Evolutionary conservation across 176 grass and related monocot species (phyloP), one percentile per base, ranked within the genome.

Genomic region (Phyllostachys edulis): DNA sequence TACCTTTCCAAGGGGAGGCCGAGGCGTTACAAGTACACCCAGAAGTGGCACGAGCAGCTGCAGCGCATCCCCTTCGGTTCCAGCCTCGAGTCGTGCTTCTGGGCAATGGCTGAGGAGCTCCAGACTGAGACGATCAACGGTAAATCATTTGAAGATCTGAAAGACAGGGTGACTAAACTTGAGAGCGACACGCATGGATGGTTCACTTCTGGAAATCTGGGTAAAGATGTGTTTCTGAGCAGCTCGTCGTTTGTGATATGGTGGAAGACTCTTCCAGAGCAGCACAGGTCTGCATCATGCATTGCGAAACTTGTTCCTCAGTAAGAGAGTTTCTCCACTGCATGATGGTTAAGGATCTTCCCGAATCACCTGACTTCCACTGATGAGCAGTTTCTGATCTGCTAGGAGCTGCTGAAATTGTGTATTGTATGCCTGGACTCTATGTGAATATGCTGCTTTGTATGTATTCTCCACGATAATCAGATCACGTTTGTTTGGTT

Each of bases 191-290:
- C 88, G 6, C 70, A 90, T 2, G 75, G 81, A 50, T 98, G 96
- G 93, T 80, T 85, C 63, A 88, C 73, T 56, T 87, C 85, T 26
- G 93, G 91, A 82, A 85, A 69, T 42, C 56, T 98, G 39, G 91
- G 91, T 27, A 92, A 42, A 65, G 96, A 98, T 54, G 89, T 95
- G 40, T 88, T 98, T 11, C 75, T 95, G 3, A 82, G 82, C 36
- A 86, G 90, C 72, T 98, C 93, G 9, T 91, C 93, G 5, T 98
- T 98, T 70, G 89, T 92, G 23, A 77, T 69, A 23, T 95, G 93
- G 96, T 98, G 96, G 96, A 93, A 90, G 72, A 90, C 93, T n/a
- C 96, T 98, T 64, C 96, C 93, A 5, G 85, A 85, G 55, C 76
- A 89, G 38, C 93, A 98, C 60, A 87, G 77, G 69, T 88, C 76